Base-by-base conservation (phyloP, 2,329 filamentous ascomycete genomes). In the Ascochyta clinopodiicola region DNA sequence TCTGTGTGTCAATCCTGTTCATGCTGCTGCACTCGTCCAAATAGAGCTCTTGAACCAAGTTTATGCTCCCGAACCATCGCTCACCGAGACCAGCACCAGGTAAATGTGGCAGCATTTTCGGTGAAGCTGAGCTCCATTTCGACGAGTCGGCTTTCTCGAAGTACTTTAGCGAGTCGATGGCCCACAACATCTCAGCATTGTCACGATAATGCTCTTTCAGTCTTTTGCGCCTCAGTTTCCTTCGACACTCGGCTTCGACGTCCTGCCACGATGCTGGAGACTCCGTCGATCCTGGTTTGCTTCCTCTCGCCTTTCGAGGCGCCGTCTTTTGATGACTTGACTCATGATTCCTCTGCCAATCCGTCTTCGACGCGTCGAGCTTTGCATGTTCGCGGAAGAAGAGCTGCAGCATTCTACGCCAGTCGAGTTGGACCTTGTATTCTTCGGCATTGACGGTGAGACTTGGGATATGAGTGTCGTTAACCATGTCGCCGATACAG, bases 1-100 rank as follows among this genome's bases (percentile, higher is more conserved):
- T 50, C 46, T 45, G 51, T 7, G 51, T 49, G 15, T 55, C 52
- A 38, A 73, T 71, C 43, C 71, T 56, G 48, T 74, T 67, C 64
- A 72, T 58, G 36, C 68, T 69, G 45, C 67, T 70, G 63, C 68
- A 71, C 53, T 74, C 71, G 51, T 74, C 71, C 25, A 74, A 45
- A 55, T 66, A 70, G 4, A 74, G 56, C 39, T 63, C 67, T 42
- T 73, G 68, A 37, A 72, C 64, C 24, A 71, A 27, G 56, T 67
- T 62, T 6, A 61, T 57, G 36, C 69, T 71, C 0, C 67, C 66
- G 47, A 68, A 72, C 66, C 64, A 74, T 10, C 58, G 60, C 46
- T 72, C 71, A 1, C 71, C 71, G 5, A 74, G 44, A 0, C 70
- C 66, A 1, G 67, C 64, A 1, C 69, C 71, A 1, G 70, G 70